A percentile compares a stretch with the other conserved stretches of the same genome.
These are phyloP conservation scores for Hibiscus syriacus DNA, from an alignment of 345 rosid genomes.

Conservation along the genomic window DNA sequence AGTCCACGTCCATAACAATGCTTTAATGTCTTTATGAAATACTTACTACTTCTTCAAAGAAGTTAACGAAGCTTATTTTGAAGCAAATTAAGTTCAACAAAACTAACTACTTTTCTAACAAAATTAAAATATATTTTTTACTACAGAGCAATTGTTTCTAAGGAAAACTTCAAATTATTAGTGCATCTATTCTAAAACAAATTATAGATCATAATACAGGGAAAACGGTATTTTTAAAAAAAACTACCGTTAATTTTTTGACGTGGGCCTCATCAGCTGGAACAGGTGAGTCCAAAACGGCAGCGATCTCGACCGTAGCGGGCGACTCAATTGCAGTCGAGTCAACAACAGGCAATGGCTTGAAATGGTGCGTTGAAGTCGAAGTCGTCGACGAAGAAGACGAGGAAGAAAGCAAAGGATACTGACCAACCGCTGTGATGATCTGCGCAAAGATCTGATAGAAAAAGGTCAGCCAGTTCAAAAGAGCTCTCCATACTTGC, in stretches of 20 bases:
- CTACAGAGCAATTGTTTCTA: too few species aligned
- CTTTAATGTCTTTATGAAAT: too few species aligned
- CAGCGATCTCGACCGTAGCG: conserved; percentile 41
- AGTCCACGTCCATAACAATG: neutral
- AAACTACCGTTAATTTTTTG: conserved; percentile 53
- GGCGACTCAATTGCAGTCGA: conserved; percentile 46
- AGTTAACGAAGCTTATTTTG: too few species aligned
- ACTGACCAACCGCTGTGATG: conserved; percentile 61
- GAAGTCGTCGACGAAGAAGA: conserved; percentile 26
- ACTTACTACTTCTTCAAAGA: too few species aligned
- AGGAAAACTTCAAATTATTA: too few species aligned
- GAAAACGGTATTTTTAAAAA: too few species aligned
- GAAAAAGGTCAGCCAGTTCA: conserved; percentile 76
- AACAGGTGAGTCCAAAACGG: conserved; percentile 15
- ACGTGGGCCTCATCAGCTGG: conserved; percentile 2
- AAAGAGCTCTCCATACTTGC: conserved; percentile 57
- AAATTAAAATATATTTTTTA: neutral
- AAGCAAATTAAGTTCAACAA: neutral
- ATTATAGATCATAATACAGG: too few species aligned
- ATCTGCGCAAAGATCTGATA: conserved; percentile 75
- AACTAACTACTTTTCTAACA: neutral
- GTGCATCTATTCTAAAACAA: too few species aligned
- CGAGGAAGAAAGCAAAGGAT: conserved; percentile 33
- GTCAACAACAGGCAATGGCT: conserved; percentile 71
- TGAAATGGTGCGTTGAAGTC: conserved; percentile 50